phyloP scores from a whole-genome alignment of 2,329 filamentous ascomycete genomes.

The Xylaria sp. region DNA sequence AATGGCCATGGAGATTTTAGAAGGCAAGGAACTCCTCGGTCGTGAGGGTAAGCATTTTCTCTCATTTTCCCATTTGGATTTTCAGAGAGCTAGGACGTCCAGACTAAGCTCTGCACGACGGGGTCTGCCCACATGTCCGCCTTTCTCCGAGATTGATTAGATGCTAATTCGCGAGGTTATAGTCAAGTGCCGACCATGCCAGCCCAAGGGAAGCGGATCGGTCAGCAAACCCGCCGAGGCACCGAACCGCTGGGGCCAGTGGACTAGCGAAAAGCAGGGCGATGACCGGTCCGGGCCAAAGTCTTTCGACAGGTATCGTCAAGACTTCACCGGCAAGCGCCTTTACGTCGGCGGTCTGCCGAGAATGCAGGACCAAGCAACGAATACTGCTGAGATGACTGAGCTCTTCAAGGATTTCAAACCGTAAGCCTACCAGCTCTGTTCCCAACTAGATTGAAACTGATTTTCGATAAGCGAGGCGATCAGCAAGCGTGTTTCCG shows the following conservation, averaged over 20 bases:
- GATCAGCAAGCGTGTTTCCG: slow-evolving; percentile 61
- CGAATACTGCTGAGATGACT: slow-evolving; percentile 53
- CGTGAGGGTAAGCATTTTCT: slow-evolving; percentile 46
- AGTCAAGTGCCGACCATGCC: slow-evolving; percentile 68
- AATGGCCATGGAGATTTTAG: slow-evolving; percentile 60
- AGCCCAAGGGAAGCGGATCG: slow-evolving; percentile 47
- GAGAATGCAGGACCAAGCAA: slow-evolving; percentile 54
- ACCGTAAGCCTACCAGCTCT: slow-evolving; percentile 41
- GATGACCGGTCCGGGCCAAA: slow-evolving; percentile 23
- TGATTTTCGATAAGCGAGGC: slow-evolving; percentile 35
- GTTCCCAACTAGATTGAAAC: neutral
- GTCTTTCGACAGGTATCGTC: slow-evolving; percentile 26
- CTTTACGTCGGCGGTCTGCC: slow-evolving; percentile 59
- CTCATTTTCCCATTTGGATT: neutral
- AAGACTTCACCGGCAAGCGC: slow-evolving; percentile 44
- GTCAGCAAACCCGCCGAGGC: slow-evolving; percentile 30
- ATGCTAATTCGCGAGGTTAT: slow-evolving; percentile 4
- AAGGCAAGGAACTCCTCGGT: slow-evolving; percentile 59
- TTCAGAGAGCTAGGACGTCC: neutral
- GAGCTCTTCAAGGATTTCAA: slow-evolving; percentile 54
- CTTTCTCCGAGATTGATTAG: neutral
- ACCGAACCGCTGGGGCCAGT: slow-evolving; percentile 53
- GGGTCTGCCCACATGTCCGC: neutral
- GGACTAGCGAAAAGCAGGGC: slow-evolving; percentile 40
- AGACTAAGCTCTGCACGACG: neutral